Conservation (phyloP, 2,329 filamentous ascomycete species). For the Zymoseptoria pseudotritici region DNA sequence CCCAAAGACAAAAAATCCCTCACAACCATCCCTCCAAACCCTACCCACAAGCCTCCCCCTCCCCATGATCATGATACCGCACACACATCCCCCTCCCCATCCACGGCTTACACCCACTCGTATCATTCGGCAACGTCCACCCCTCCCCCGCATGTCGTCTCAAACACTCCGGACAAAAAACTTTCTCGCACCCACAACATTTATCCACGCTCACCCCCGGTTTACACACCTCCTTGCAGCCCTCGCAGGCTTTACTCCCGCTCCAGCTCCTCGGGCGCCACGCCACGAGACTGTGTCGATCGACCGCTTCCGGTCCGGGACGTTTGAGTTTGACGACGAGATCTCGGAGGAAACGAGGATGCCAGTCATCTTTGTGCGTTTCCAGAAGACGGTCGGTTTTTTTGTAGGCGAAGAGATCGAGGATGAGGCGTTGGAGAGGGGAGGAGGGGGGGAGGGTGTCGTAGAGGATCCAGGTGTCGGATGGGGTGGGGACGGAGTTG, state of each 20-base stretch:
- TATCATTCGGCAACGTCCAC: slow-evolving; percentile 24
- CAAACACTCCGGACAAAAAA: slow-evolving; percentile 38
- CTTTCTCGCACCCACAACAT: slow-evolving; percentile 36
- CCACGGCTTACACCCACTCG: slow-evolving; percentile 35
- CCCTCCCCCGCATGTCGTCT: slow-evolving; percentile 22
- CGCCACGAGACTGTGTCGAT: slow-evolving; percentile 35
- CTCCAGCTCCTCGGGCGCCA: slow-evolving; percentile 33
- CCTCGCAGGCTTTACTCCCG: slow-evolving; percentile 31
- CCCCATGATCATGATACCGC: slow-evolving; percentile 32
- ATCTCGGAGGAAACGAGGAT: slow-evolving; percentile 42
- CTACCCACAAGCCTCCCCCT: slow-evolving; percentile 24
- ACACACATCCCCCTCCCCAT: slow-evolving; percentile 28
- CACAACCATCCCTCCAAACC: too few species aligned
- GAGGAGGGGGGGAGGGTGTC: slow-evolving; percentile 34
- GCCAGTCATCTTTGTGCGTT: slow-evolving; percentile 42
- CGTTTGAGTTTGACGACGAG: slow-evolving; percentile 41
- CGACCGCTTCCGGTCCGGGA: slow-evolving; percentile 36
- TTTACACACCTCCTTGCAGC: slow-evolving; percentile 33
- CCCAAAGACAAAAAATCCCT: too few species aligned
- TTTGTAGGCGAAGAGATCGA: slow-evolving; percentile 47
- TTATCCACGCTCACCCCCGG: slow-evolving; percentile 31
- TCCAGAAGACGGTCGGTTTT: slow-evolving; percentile 44
- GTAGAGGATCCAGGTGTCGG: slow-evolving; percentile 43
- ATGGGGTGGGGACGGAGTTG: slow-evolving; percentile 44
- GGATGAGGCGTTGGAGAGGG: slow-evolving; percentile 35